Evolutionary conservation across 495 filamentous ascomycete genomes (phyloP).

Genomic region (Pyrenula massariospora): DNA sequence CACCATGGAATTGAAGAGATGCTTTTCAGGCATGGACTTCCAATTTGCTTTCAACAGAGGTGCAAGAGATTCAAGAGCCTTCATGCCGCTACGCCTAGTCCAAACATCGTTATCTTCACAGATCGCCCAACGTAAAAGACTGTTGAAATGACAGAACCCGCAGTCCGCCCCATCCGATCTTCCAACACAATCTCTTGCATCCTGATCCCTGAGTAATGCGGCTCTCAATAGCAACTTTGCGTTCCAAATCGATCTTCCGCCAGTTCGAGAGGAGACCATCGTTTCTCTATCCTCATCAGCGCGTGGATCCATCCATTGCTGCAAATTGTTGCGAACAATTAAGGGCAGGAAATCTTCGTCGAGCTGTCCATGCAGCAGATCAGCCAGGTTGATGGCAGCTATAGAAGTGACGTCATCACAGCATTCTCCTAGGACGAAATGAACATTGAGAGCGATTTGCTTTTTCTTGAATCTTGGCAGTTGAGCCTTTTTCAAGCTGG

Average conservation of each 20-base stretch:
- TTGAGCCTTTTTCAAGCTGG: not conserved
- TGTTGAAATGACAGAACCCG: not conserved
- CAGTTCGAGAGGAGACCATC: not conserved
- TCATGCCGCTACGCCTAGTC: not conserved
- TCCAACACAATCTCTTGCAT: not conserved
- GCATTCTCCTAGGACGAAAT: conserved; percentile 17
- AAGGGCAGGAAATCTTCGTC: not conserved
- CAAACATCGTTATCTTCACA: not conserved
- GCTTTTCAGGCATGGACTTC: not conserved
- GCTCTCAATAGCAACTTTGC: not conserved
- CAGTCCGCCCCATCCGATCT: not conserved
- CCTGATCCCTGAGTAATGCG: not conserved
- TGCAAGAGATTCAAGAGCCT: conserved; percentile 6
- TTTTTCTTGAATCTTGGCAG: not conserved
- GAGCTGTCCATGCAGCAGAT: conserved; percentile 12
- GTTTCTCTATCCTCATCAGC: not conserved
- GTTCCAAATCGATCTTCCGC: not conserved
- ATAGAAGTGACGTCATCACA: conserved; percentile 18
- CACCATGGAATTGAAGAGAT: conserved; percentile 22
- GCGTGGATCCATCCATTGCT: not conserved
- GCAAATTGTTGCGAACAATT: not conserved
- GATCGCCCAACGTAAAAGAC: not conserved
- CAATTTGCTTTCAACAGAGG: conserved; percentile 1
- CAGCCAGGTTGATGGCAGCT: conserved; percentile 24
- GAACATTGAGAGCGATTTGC: conserved; percentile 18